These are phyloP conservation scores for Polytolypa hystricis DNA, from an alignment of 2,329 filamentous ascomycete species.

Conservation along the genomic window DNA sequence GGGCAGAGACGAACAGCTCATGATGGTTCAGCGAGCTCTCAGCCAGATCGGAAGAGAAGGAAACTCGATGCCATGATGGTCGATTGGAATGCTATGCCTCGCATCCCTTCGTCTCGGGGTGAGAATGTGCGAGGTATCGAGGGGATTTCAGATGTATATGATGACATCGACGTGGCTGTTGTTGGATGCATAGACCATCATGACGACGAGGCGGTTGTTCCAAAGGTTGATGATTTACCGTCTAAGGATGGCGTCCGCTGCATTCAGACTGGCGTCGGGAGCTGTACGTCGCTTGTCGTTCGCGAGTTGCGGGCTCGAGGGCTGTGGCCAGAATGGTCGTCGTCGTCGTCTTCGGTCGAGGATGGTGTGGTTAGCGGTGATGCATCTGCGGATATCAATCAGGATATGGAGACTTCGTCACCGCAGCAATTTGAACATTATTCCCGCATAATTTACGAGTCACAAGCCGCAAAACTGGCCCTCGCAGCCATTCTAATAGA, in stretches of 20 bases:
- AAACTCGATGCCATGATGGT: conserved; percentile 26
- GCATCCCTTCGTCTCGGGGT: background rate
- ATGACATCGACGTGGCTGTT: conserved; percentile 26
- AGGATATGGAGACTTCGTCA: conserved; percentile 7
- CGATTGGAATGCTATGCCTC: conserved; percentile 36
- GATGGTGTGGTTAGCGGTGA: conserved; percentile 5
- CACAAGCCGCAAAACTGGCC: conserved; percentile 28
- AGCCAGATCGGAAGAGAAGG: background rate
- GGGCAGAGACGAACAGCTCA: background rate
- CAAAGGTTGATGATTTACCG: conserved; percentile 19
- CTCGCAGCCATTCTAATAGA: conserved; percentile 35
- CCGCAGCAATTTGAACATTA: background rate
- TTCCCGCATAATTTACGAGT: conserved; percentile 23
- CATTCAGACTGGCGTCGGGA: conserved; percentile 44
- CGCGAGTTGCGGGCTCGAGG: conserved; percentile 38
- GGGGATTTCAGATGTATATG: conserved; percentile 29
- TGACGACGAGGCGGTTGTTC: conserved; percentile 45
- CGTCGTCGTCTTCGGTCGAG: conserved; percentile 3
- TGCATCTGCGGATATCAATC: conserved; percentile 23
- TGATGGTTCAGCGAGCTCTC: background rate
- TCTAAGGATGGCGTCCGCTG: conserved; percentile 38
- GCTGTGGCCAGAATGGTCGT: conserved; percentile 28
- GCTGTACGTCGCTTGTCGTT: conserved; percentile 47
- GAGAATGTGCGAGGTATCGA: conserved; percentile 35
- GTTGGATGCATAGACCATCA: conserved; percentile 52